A percentile compares a stretch with the other conserved stretches of the same genome.
Evolutionary conservation across 495 filamentous ascomycete genomes (phyloP).

Genomic region (Halenospora varia): DNA sequence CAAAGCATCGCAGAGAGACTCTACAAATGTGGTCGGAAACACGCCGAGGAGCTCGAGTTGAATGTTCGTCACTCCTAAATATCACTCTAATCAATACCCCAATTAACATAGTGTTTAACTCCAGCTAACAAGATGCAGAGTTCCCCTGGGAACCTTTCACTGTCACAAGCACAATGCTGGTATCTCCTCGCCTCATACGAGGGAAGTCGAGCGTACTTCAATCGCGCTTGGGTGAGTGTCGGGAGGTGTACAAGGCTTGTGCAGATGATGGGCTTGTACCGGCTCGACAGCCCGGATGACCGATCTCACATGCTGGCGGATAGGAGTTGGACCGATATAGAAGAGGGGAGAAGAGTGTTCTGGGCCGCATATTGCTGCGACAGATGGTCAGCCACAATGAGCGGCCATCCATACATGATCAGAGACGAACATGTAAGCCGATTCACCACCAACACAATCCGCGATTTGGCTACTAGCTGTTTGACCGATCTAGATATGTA

Average conservation of each 20-base stretch:
- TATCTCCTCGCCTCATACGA: constrained; percentile 74
- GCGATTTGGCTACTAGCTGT: too few relatives aligned
- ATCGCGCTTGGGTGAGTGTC: constrained; percentile 85
- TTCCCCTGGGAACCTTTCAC: too few relatives aligned
- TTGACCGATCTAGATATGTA: constrained; percentile 51
- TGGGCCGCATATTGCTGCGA: constrained; percentile 88
- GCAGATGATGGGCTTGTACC: constrained; percentile 89
- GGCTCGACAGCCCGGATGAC: constrained; percentile 75
- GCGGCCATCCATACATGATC: constrained; percentile 91
- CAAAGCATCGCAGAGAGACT: constrained; percentile 68
- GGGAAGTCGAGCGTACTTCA: constrained; percentile 94
- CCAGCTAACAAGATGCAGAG: too few relatives aligned
- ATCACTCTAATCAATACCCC: too few relatives aligned
- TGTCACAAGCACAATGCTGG: constrained; percentile 77
- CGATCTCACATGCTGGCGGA: constrained; percentile 85
- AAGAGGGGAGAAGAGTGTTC: constrained; percentile 85
- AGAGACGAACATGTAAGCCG: constrained; percentile 72
- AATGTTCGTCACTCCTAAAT: too few relatives aligned
- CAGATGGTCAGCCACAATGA: constrained; percentile 89
- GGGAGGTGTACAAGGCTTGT: constrained; percentile 69
- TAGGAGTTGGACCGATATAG: constrained; percentile 72
- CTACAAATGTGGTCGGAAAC: constrained; percentile 81
- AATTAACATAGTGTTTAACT: too few relatives aligned
- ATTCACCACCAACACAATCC: too few relatives aligned
- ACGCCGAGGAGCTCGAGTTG: constrained; percentile 82